Evolutionary conservation across 352 stramenopile genomes (phyloP), one percentile per base, ranked within the genome.

Genomic region (Pythium guiyangense): DNA sequence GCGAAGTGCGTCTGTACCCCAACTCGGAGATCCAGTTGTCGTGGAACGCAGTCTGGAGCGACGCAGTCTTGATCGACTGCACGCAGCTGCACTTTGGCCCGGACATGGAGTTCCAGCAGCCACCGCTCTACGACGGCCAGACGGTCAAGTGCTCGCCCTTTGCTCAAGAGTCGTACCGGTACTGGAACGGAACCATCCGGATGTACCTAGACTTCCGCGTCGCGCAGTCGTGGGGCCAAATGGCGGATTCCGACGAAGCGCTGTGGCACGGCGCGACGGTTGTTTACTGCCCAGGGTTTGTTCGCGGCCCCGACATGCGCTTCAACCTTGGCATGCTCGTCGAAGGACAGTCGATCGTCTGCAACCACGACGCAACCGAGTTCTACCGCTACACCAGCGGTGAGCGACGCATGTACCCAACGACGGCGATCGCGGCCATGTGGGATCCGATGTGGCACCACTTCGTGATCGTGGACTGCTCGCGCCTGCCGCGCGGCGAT

Each of bases 401-500:
- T 44, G 34, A 68, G 48, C 15, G 22, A 14, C 59, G 63, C 18
- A 49, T 50, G 40, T 73, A 73, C 40, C 45, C 58, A 25, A 61
- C 48, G 0, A 25, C 46, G 35, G 27, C 6, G n/a, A 59, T 73
- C 27, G 62, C 63, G 6, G 6, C 35, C 0, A 69, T 59, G 31
- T 74, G 66, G 66, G 63, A 74, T 31, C 31, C 51, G 15, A 52
- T 54, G 26, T 70, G 52, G 57, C 18, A 22, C 3, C 27, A 37
- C 18, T 45, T 18, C 4, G n/a, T 37, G 42, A 10, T 57, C 8
- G 48, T 64, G 12, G 64, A 70, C 43, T 70, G 64, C 26, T 52
- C 55, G 22, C n/a, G 35, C 4, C 25, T 70, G 6, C 17, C 22
- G 9, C 15, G 2, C 2, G 59, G 59, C 4, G 25, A 53, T 1